phyloP scores from a whole-genome alignment of 1,284 basidiomycete genomes.

The Rhodotorula mucilaginosa region DNA sequence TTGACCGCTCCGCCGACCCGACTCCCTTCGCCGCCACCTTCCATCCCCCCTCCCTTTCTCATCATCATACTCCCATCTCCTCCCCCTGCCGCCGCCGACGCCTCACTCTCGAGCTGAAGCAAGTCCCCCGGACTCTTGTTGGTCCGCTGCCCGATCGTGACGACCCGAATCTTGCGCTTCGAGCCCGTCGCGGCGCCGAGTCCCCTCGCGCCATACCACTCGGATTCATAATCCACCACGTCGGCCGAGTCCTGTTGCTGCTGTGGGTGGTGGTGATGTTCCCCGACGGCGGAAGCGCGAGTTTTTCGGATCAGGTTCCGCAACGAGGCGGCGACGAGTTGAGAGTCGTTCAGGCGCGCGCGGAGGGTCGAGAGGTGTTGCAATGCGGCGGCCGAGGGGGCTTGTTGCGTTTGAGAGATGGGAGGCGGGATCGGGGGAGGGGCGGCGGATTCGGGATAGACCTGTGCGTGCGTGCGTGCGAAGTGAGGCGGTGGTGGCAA shows the following conservation, averaged over 20 bases:
- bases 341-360: constrained; percentile 34
- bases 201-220: constrained; percentile 29
- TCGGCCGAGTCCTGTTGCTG: constrained; percentile 24
- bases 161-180: constrained; percentile 6
- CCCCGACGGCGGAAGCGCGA: not conserved
- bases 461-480: constrained; percentile 10
- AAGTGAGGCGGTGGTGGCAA: too few relatives aligned
- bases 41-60: not conserved
- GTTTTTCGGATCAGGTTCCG: constrained; percentile 37
- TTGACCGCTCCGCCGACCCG: constrained; percentile 21
- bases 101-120: not conserved
- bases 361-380: constrained; percentile 36
- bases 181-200: not conserved
- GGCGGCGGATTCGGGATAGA: constrained; percentile 31
- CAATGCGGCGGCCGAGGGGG: constrained; percentile 25
- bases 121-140: not conserved
- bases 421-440: constrained; percentile 31
- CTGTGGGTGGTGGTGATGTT: not conserved
- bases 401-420: constrained; percentile 23
- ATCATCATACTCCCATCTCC: not conserved
- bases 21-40: constrained; percentile 1
- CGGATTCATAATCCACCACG: constrained; percentile 35
- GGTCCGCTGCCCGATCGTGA: constrained; percentile 6
- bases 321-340: constrained; percentile 31
- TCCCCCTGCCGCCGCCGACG: not conserved